These are phyloP conservation scores for Lipomyces lipofer DNA, from an alignment of 805 yeast species.

Conservation along the genomic window DNA sequence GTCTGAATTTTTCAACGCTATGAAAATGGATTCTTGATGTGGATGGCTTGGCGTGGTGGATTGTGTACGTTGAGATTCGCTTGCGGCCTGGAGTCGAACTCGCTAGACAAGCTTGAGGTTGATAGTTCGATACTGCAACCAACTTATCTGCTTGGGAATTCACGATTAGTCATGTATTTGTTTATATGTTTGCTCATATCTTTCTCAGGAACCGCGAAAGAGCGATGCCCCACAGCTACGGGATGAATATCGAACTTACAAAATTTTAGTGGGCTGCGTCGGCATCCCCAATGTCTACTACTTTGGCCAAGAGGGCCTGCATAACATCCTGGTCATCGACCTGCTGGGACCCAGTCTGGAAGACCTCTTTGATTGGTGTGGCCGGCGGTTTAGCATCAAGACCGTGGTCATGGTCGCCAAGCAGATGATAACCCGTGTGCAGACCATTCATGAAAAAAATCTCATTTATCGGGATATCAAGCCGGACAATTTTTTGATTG, in stretches of 20 bases:
- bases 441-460: slow-evolving; percentile 83
- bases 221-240: slow-evolving; percentile 96
- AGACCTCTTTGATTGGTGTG: slow-evolving; percentile 98
- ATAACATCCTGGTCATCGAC: slow-evolving; percentile 91
- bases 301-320: slow-evolving; percentile 97
- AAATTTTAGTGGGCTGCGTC: slow-evolving; percentile 72
- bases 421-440: slow-evolving; percentile 85
- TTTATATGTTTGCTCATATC: no score
- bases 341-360: slow-evolving; percentile 93
- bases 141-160: no score
- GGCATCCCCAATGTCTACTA: slow-evolving; percentile 98
- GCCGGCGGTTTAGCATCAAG: slow-evolving; percentile 80
- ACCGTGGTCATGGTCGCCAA: slow-evolving; percentile 92
- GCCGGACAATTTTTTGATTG: slow-evolving; percentile 95
- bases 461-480: slow-evolving; percentile 94
- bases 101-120: no score
- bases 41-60: no score
- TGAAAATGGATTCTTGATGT: no score
- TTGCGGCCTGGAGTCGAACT: no score
- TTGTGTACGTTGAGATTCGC: no score
- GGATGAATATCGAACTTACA: slow-evolving; percentile 95
- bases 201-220: slow-evolving; percentile 79
- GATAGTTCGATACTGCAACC: no score
- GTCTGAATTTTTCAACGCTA: no score
- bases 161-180: no score